Evolutionary conservation across 78 protist genomes (phyloP), one percentile per base, ranked within the genome.

Genomic region (Chrysochromulina parva): DNA sequence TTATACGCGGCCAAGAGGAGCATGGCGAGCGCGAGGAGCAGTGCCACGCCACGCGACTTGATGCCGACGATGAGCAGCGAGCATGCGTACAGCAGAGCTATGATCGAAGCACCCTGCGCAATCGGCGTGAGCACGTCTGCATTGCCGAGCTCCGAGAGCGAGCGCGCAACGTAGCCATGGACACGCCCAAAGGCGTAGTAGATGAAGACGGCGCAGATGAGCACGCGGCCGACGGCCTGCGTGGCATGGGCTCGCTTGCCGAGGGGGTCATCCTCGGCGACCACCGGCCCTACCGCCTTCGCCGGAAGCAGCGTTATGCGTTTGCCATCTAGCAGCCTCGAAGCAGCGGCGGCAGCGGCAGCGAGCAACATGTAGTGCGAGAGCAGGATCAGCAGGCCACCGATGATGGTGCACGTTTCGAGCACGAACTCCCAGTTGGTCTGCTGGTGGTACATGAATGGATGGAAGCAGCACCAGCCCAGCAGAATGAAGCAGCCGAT

Each of bases 341-440:
- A 11, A 57, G 60, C 60, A 57, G 60, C 60, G 19, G 60, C 60
- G 19, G 60, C 60, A 11, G 19, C 19, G 60, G 60, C 20, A 17
- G 22, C 24, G 66, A 3, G 66, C 47, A 24, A 38, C 73, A 9
- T 9, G 38, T 1, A 66, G 73, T 66, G 38, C 9, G 86, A 2
- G 62, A 78, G 47, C 48, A 78, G 60, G 62, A 78, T 78, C 26
- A 53, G 38, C 50, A 78, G 55, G 48, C 86, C 86, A 13, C 86
- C 86, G 7, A 53, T 78, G 62, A 78, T 53, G 60, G 86, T 78
- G 86, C 50, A 47, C n/a, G 86, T 20, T 47, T 78, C 86, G 5
- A 26, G 47, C 48, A 78, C 19, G 86, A 78, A 78, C 62, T 50
- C 48, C 52, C 2, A 4, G 86, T 78, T 78, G 53, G 22, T 16